These are phyloP conservation scores for Borovskyia barvae DNA, from an alignment of 208 protist species.

Conservation along the genomic window DNA sequence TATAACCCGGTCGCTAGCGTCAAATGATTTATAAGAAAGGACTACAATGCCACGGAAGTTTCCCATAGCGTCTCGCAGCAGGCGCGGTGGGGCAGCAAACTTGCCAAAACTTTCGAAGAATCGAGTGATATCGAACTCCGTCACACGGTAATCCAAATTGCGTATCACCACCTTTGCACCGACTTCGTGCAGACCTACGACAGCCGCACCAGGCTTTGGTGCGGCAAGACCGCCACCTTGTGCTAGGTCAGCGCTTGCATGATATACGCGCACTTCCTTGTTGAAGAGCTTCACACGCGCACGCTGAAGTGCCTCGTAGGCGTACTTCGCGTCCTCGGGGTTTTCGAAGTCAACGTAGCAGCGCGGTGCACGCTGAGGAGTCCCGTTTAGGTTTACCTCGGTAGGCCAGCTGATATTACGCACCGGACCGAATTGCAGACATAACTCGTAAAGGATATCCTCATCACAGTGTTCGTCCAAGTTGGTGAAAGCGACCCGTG, in stretches of 20 bases:
- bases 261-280: conserved; percentile 59
- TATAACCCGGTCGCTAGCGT: conserved; percentile 64
- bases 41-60: conserved; percentile 75
- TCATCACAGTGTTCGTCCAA: conserved; percentile 80
- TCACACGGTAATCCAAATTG: conserved; percentile 63
- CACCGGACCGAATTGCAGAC: conserved; percentile 79
- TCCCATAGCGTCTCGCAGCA: conserved; percentile 73
- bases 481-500: conserved; percentile 69
- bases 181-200: conserved; percentile 71
- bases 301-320: conserved; percentile 71
- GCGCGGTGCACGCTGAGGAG: conserved; percentile 49
- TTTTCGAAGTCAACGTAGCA: conserved; percentile 80
- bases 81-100: conserved; percentile 83
- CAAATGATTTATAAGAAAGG: conserved; percentile 80
- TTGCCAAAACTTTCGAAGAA: conserved; percentile 82
- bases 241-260: conserved; percentile 62
- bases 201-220: conserved; percentile 11
- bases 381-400: conserved; percentile 41
- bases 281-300: conserved; percentile 68
- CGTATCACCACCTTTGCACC: conserved; percentile 82
- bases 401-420: conserved; percentile 65
- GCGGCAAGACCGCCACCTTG: conserved; percentile 13
- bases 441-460: conserved; percentile 78
- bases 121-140: conserved; percentile 74
- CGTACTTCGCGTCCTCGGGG: conserved; percentile 88